Evolutionary conservation across 192 early-diverging fungal species (phyloP).

Genomic region (Pilobolus umbonatus): DNA sequence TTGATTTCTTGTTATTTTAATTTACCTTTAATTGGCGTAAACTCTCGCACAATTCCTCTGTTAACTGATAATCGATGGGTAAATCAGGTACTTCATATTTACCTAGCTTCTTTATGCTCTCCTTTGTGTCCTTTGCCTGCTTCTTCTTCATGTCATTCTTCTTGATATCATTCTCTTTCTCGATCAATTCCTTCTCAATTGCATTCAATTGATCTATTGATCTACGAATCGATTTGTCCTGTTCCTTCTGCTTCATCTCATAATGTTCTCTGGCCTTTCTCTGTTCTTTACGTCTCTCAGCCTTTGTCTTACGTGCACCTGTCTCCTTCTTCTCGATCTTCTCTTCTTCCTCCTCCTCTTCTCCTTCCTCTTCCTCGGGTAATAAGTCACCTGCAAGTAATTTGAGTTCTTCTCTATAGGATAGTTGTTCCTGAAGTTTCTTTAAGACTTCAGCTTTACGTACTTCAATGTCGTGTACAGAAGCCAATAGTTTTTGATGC

Average conservation of each 20-base stretch:
- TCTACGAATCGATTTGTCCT: constrained; percentile 39
- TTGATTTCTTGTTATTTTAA: neutral
- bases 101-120: constrained; percentile 19
- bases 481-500: constrained; percentile 64
- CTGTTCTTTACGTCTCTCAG: constrained; percentile 52
- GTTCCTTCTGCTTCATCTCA: constrained; percentile 26
- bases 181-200: constrained; percentile 43
- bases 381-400: constrained; percentile 29
- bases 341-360: constrained; percentile 24
- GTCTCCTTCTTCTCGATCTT: constrained; percentile 15
- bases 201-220: constrained; percentile 46
- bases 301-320: constrained; percentile 38
- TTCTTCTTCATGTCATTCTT: constrained; percentile 27
- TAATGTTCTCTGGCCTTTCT: constrained; percentile 34
- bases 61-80: constrained; percentile 39
- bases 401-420: constrained; percentile 36
- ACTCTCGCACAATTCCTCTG: constrained; percentile 51
- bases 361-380: constrained; percentile 33
- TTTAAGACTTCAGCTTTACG: constrained; percentile 33
- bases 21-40: constrained; percentile 40
- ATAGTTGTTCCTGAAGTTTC: constrained; percentile 38
- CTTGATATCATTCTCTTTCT: constrained; percentile 33
- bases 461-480: constrained; percentile 57
- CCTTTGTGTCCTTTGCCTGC: constrained; percentile 38
- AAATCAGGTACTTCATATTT: constrained; percentile 26